Conservation (phyloP, 1,284 basidiomycete genomes). For the Amylostereum areolatum region DNA sequence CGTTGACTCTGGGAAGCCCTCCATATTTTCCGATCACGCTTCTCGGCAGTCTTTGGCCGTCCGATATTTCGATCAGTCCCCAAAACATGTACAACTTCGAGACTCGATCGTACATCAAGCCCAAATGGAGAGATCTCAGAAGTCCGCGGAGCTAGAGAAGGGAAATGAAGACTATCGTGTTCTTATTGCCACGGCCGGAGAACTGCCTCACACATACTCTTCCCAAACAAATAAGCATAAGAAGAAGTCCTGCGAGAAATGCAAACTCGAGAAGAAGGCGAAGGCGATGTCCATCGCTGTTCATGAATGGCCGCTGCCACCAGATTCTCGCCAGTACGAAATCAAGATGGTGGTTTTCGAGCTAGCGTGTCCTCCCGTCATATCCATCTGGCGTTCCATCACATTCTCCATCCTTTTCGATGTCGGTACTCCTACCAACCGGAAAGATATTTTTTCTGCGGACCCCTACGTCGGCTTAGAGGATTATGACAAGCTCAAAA, state of each 20-base stretch:
- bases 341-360: conserved; percentile 38
- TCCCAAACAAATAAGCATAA: not conserved
- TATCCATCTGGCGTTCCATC: conserved; percentile 36
- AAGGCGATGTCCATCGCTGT: conserved; percentile 26
- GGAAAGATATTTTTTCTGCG: not conserved
- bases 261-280: conserved; percentile 19
- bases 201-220: not conserved
- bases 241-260: conserved; percentile 20
- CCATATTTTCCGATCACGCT: not conserved
- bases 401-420: conserved; percentile 34
- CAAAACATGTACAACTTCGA: no score
- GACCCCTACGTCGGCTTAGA: no score
- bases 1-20: conserved; percentile 1
- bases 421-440: not conserved
- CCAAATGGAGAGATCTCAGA: not conserved
- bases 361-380: conserved; percentile 30
- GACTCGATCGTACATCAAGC: not conserved
- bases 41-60: not conserved
- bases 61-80: not conserved
- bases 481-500: no score
- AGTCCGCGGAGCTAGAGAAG: not conserved
- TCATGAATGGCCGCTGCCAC: conserved; percentile 47
- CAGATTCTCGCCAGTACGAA: conserved; percentile 1
- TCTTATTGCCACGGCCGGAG: not conserved
- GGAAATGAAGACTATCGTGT: not conserved